Percentiles rank a stretch among this genome's conserved stretches.
phyloP scores from a whole-genome alignment of 768 basidiomycete species.

The Holtermannia corniformis region DNA sequence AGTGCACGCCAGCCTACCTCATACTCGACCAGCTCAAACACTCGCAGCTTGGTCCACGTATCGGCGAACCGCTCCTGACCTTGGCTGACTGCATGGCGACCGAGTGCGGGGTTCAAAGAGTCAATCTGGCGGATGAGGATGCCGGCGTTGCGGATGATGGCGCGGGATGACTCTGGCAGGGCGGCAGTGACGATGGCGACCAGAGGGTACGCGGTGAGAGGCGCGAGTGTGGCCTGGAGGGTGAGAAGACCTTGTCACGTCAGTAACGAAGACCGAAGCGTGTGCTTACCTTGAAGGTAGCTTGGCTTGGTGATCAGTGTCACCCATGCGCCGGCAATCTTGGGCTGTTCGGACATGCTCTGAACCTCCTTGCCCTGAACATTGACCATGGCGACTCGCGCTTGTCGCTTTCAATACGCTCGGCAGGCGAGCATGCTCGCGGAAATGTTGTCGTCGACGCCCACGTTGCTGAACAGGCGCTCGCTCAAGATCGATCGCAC shows the following conservation, averaged over 20 bases:
- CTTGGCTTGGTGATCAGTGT: slow-evolving; percentile 63
- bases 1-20: slow-evolving; percentile 25
- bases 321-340: slow-evolving; percentile 50
- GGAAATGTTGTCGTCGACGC: too few species aligned
- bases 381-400: too few species aligned
- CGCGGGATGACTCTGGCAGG: slow-evolving; percentile 49
- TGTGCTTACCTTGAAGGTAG: slow-evolving; percentile 45
- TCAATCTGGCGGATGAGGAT: slow-evolving; percentile 44
- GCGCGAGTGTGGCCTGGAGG: slow-evolving; percentile 50
- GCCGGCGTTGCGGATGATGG: slow-evolving; percentile 49
- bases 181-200: slow-evolving; percentile 64
- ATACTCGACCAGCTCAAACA: slow-evolving; percentile 41
- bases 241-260: slow-evolving; percentile 53
- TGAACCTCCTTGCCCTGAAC: background rate
- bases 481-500: too few species aligned
- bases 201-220: slow-evolving; percentile 61
- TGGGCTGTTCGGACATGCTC: background rate
- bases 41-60: slow-evolving; percentile 55
- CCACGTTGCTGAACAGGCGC: too few species aligned
- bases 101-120: slow-evolving; percentile 21
- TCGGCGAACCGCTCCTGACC: slow-evolving; percentile 49
- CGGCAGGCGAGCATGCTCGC: too few species aligned
- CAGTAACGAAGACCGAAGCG: background rate
- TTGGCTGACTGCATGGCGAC: slow-evolving; percentile 48
- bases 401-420: too few species aligned